phyloP scores from a whole-genome alignment of 371 early-diverging fungal genomes.

The Haplosporangium sp. region DNA sequence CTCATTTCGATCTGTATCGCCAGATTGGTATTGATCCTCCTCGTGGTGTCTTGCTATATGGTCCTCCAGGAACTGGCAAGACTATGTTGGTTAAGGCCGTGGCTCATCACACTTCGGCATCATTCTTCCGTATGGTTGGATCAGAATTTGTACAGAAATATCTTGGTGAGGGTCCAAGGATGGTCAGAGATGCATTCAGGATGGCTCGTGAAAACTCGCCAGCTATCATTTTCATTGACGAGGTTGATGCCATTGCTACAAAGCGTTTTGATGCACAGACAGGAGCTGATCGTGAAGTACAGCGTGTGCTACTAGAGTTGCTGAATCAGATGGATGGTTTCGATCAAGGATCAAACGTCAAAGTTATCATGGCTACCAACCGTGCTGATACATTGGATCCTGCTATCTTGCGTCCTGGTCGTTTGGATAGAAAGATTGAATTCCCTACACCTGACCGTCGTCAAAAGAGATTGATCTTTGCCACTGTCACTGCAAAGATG shows the following conservation, averaged over 20 bases:
- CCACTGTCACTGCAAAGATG: slow-evolving; percentile 99
- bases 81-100: slow-evolving; percentile 99
- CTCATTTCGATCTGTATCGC: slow-evolving; percentile 98
- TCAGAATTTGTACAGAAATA: slow-evolving; percentile 99
- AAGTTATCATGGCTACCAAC: slow-evolving; percentile 99
- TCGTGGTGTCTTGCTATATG: slow-evolving; percentile 98
- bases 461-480: slow-evolving; percentile 99
- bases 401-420: slow-evolving; percentile 98
- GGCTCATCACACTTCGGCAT: slow-evolving; percentile 99
- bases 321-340: slow-evolving; percentile 99
- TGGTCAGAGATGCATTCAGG: slow-evolving; percentile 99
- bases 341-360: slow-evolving; percentile 98
- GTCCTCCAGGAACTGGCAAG: slow-evolving; percentile 98
- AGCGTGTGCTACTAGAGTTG: slow-evolving; percentile 98
- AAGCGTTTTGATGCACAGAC: slow-evolving; percentile 99
- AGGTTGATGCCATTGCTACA: slow-evolving; percentile 99
- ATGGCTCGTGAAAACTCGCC: slow-evolving; percentile 99
- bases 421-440: slow-evolving; percentile 99
- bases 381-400: slow-evolving; percentile 99
- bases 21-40: slow-evolving; percentile 99
- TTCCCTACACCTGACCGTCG: slow-evolving; percentile 99
- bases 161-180: slow-evolving; percentile 99
- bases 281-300: slow-evolving; percentile 99
- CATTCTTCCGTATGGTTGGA: slow-evolving; percentile 99
- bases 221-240: slow-evolving; percentile 99